Conservation (phyloP, 2,329 filamentous ascomycete genomes). For the Epichloe hybrida region DNA sequence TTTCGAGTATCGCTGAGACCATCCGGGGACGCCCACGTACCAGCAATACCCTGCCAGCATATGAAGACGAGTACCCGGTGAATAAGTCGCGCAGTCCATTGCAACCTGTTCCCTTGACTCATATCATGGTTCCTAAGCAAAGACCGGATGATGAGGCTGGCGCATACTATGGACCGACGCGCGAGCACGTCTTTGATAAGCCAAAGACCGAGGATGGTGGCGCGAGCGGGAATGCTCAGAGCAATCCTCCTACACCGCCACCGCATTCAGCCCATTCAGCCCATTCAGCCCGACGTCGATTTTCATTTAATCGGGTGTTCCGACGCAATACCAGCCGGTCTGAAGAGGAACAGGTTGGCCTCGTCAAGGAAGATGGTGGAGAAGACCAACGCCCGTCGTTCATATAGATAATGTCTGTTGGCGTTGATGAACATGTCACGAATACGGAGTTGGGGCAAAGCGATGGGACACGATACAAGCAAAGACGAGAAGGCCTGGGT, state of each 20-base stretch:
- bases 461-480: background rate
- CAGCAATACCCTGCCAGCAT: conserved; percentile 18
- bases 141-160: conserved; percentile 29
- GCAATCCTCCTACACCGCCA: conserved; percentile 44
- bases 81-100: conserved; percentile 38
- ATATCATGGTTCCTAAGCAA: conserved; percentile 39
- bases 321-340: conserved; percentile 37
- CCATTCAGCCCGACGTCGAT: conserved; percentile 57
- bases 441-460: background rate
- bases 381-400: background rate
- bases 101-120: conserved; percentile 49
- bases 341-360: conserved; percentile 70
- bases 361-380: conserved; percentile 50
- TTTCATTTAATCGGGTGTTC: conserved; percentile 86
- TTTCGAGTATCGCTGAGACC: conserved; percentile 44
- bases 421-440: background rate
- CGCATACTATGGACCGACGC: conserved; percentile 24
- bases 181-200: conserved; percentile 32
- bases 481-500: background rate
- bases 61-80: conserved; percentile 23
- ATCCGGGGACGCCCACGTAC: conserved; percentile 25
- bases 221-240: conserved; percentile 27
- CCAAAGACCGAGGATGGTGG: conserved; percentile 35
- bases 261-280: conserved; percentile 47
- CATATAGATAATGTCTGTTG: background rate